phyloP scores from a whole-genome alignment of 768 basidiomycete genomes.

The Mycena haematopus region DNA sequence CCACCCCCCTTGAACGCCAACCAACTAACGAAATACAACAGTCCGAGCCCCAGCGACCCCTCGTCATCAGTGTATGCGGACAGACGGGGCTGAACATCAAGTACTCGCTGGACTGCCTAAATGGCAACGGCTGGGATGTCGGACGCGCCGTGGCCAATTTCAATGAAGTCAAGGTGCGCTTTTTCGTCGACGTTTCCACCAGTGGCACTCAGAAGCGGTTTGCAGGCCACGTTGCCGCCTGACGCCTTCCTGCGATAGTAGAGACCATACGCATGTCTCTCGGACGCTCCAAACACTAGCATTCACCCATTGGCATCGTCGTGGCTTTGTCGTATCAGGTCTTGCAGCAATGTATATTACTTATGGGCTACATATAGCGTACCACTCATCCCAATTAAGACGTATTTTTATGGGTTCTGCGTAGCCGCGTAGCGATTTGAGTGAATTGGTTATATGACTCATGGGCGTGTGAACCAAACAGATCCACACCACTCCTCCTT shows the following conservation, averaged over 20 bases:
- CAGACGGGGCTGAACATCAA: conserved; percentile 80
- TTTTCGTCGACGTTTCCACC: neutral
- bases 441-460: no score
- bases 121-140: conserved; percentile 85
- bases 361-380: conserved; percentile 10
- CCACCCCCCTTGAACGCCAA: conserved; percentile 19
- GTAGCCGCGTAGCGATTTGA: no score
- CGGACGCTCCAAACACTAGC: neutral
- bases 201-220: neutral
- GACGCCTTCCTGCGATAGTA: conserved; percentile 55
- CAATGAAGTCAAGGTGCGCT: conserved; percentile 82
- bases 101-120: conserved; percentile 85
- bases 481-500: neutral
- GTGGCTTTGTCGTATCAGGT: conserved; percentile 10
- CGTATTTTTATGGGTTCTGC: conserved; percentile 2
- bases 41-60: conserved; percentile 73
- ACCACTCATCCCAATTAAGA: conserved; percentile 14
- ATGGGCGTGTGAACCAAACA: no score
- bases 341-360: conserved; percentile 21
- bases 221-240: conserved; percentile 55
- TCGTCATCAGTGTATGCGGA: conserved; percentile 73
- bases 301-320: neutral
- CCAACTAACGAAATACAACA: conserved; percentile 36
- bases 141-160: conserved; percentile 84
- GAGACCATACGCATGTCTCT: neutral